A percentile compares a stretch with the other conserved stretches of the same genome.
Conservation (phyloP, 805 yeast species). For the Pichia manshurica region DNA sequence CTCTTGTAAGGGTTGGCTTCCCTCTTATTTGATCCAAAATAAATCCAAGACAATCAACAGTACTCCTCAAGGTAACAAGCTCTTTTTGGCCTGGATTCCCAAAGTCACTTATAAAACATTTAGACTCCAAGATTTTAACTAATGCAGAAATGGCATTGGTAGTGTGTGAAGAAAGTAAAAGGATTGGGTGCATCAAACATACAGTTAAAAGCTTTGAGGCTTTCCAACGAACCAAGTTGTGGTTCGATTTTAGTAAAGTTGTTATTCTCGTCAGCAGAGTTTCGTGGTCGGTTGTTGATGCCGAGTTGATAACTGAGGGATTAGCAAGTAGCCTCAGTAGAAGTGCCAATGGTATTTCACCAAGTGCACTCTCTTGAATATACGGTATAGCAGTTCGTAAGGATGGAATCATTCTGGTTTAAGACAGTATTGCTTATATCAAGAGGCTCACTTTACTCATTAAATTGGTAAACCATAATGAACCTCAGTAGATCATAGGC, state of each 20-base stretch:
- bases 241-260: slow-evolving; percentile 40
- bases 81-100: slow-evolving; percentile 22
- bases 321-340: slow-evolving; percentile 23
- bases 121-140: slow-evolving; percentile 36
- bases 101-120: slow-evolving; percentile 32
- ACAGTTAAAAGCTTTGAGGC: slow-evolving; percentile 48
- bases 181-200: slow-evolving; percentile 22
- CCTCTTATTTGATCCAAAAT: slow-evolving; percentile 54
- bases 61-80: slow-evolving; percentile 29
- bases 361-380: slow-evolving; percentile 23
- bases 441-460: too few relatives aligned
- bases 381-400: slow-evolving; percentile 25
- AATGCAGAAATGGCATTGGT: slow-evolving; percentile 35
- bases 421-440: too few relatives aligned
- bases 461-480: not conserved
- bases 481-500: not conserved
- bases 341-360: slow-evolving; percentile 20
- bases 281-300: slow-evolving; percentile 44
- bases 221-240: slow-evolving; percentile 48
- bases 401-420: slow-evolving; percentile 4
- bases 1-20: slow-evolving; percentile 80
- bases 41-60: slow-evolving; percentile 36
- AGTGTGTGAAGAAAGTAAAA: slow-evolving; percentile 38
- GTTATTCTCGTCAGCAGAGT: slow-evolving; percentile 43
- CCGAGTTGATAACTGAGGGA: slow-evolving; percentile 31